Percentiles rank a stretch among this genome's conserved stretches.
Conservation (phyloP, 352 stramenopile genomes). For the Globisporangium abappressorium region DNA sequence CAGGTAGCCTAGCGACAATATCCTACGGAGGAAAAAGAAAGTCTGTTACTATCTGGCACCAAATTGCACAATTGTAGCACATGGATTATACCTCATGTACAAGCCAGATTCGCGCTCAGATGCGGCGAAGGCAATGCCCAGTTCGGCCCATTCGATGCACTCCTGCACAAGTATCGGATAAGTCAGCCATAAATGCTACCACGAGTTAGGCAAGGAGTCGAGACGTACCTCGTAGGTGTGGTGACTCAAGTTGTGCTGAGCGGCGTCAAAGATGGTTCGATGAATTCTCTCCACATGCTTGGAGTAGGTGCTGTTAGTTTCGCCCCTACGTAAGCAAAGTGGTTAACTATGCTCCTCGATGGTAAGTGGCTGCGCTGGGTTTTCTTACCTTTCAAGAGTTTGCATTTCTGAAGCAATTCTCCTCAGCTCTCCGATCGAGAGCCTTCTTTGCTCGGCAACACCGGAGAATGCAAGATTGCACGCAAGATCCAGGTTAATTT, state of each 20-base stretch:
- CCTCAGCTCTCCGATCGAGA: slow-evolving; percentile 47
- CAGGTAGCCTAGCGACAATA: slow-evolving; percentile 34
- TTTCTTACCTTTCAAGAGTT: slow-evolving; percentile 25
- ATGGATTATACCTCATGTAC: slow-evolving; percentile 45
- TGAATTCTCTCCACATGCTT: slow-evolving; percentile 24
- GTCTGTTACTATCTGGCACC: background rate
- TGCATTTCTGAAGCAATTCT: slow-evolving; percentile 26
- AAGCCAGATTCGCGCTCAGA: slow-evolving; percentile 31
- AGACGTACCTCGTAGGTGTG: slow-evolving; percentile 38
- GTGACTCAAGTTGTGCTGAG: slow-evolving; percentile 36
- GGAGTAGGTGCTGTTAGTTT: slow-evolving; percentile 11
- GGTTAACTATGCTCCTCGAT: background rate
- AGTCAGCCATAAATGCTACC: background rate
- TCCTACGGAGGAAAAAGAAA: slow-evolving; percentile 14
- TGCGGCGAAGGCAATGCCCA: slow-evolving; percentile 24
- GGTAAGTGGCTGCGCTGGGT: background rate
- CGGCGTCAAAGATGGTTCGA: slow-evolving; percentile 44
- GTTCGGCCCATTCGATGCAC: slow-evolving; percentile 46
- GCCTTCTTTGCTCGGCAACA: slow-evolving; percentile 19
- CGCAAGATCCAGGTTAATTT: slow-evolving; percentile 69
- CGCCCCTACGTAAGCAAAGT: slow-evolving; percentile 9
- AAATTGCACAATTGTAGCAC: too few relatives aligned
- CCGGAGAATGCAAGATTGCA: slow-evolving; percentile 44
- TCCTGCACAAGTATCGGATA: slow-evolving; percentile 24
- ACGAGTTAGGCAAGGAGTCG: background rate